Percentiles rank a stretch among this genome's conserved stretches.
Conservation (phyloP, 495 filamentous ascomycete genomes). For the Aspergillus hancockii region DNA sequence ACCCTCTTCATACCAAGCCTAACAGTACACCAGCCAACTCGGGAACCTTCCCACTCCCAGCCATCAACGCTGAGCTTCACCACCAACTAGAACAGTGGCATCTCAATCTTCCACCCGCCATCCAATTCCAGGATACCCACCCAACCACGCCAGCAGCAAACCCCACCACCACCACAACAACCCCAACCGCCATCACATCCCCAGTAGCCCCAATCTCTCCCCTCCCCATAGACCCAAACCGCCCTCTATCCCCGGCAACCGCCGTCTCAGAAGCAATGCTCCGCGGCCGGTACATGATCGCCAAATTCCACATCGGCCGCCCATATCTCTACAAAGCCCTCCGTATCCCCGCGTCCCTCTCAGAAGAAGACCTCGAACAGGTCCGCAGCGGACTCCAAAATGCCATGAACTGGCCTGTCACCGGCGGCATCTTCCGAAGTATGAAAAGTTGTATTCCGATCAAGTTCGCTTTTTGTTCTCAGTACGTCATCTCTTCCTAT, state of each 20-base stretch:
- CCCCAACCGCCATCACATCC: constrained; percentile 29
- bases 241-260: constrained; percentile 37
- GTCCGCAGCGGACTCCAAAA: constrained; percentile 43
- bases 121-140: constrained; percentile 39
- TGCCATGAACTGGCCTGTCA: constrained; percentile 49
- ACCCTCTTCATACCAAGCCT: constrained; percentile 1
- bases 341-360: constrained; percentile 37
- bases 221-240: constrained; percentile 21
- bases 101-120: constrained; percentile 42
- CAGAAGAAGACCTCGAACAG: constrained; percentile 48
- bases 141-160: constrained; percentile 16
- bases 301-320: constrained; percentile 50
- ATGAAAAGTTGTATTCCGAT: constrained; percentile 53
- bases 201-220: constrained; percentile 24
- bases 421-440: constrained; percentile 42
- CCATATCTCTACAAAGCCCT: constrained; percentile 52
- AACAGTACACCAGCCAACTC: constrained; percentile 38
- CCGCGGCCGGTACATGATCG: constrained; percentile 45
- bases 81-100: constrained; percentile 52
- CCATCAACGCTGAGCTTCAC: constrained; percentile 45
- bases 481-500: constrained; percentile 30
- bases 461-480: constrained; percentile 50
- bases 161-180: constrained; percentile 20
- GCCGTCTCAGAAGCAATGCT: constrained; percentile 51
- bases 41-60: constrained; percentile 46